Base-by-base conservation (phyloP, 768 basidiomycete species). In the Crepidotus variabilis region DNA sequence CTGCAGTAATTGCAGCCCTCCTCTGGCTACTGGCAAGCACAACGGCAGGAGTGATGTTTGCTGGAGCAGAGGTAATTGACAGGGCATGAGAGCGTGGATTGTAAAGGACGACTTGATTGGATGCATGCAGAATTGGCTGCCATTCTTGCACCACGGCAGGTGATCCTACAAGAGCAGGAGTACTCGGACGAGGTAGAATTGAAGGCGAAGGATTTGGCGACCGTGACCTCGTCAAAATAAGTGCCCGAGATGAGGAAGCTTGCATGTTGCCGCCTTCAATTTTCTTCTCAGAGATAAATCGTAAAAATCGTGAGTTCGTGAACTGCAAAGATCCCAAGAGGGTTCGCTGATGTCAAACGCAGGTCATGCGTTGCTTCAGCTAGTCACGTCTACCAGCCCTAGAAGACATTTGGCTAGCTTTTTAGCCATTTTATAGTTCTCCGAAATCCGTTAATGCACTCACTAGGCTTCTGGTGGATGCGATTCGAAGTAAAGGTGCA, bases 41-140 rank as follows among this genome's bases (percentile, higher is more conserved):
- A n/a, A 58, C 61, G 61, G 28, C 71, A 64, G 47, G 51, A 50
- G 45, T 64, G 54, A 57, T 61, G 49, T 51, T 68, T 59, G 32
- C 72, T 71, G 46, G 75, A 47, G 63, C 63, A 76, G 56, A 92
- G 1, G 65, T 24, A 33, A 68, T 87, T 16, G 91, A 81, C 20
- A 94, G 74, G 1, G 92, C 91, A 65, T 94, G 92, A 0, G 88
- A 92, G 1, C 81, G 86, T 0, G 92, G 86, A 66, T 94, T 91
- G 73, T 93, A 94, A 7, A 94, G 78, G 14, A 94, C 92, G 34
- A 94, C 86, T 64, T 93, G 90, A 69, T 91, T 89, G 0, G 88
- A 86, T n/a, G 81, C 80, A 47, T 91, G 90, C 16, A 92, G 76
- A 58, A 94, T 91, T 1, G 90, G 86, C 53, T 81, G 87, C 91